These are phyloP conservation scores for Debaryomyces tyrocola DNA, from an alignment of 805 yeast genomes.

Conservation along the genomic window DNA sequence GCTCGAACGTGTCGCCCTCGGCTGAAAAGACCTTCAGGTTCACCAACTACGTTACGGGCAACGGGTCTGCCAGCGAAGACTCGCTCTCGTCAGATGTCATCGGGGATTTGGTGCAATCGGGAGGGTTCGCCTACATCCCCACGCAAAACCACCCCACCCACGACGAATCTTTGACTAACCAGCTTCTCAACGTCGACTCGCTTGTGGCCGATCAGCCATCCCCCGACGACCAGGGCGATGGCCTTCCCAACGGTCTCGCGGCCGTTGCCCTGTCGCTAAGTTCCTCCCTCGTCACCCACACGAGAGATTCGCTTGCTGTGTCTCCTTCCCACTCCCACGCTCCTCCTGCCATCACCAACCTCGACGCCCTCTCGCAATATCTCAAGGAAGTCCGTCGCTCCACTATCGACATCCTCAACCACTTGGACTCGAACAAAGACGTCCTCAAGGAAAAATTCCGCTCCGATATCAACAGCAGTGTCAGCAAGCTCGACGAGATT, in stretches of 20 bases:
- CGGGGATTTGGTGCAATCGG: conserved; percentile 12
- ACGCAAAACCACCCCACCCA: conserved; percentile 10
- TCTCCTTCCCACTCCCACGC: background rate
- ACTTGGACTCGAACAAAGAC: conserved; percentile 16
- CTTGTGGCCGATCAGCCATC: conserved; percentile 1
- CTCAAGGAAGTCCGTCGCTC: conserved; percentile 16
- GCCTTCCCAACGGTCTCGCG: background rate
- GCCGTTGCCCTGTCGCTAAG: background rate
- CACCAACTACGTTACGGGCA: background rate
- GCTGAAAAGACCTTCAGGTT: background rate
- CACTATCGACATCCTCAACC: conserved; percentile 18
- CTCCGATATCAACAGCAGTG: conserved; percentile 25
- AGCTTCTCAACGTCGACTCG: conserved; percentile 28
- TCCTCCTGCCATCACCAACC: background rate
- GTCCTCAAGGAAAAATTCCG: conserved; percentile 20
- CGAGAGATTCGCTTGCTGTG: background rate
- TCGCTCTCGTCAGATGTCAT: background rate
- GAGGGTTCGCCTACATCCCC: conserved; percentile 19
- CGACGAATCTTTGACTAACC: conserved; percentile 27
- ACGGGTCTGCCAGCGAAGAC: background rate
- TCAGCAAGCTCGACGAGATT: conserved; percentile 28
- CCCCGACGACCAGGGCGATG: background rate
- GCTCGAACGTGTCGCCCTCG: background rate
- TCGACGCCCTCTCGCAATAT: background rate
- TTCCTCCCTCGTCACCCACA: background rate